These are phyloP conservation scores for Claviceps sp. DNA, from an alignment of 2,329 filamentous ascomycete genomes.

Conservation along the genomic window DNA sequence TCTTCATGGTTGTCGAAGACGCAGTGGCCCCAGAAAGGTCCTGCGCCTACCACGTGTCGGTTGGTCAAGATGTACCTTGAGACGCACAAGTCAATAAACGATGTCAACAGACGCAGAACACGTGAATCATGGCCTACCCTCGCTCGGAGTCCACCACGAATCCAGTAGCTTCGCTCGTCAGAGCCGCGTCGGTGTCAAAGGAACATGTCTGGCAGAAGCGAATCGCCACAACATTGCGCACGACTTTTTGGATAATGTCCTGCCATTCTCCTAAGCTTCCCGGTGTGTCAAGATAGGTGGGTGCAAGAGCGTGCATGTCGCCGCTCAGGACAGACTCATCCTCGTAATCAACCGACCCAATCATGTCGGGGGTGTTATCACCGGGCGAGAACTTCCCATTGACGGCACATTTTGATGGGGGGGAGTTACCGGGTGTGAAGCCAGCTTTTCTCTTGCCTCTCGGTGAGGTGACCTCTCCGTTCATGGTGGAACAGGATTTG, in stretches of 20 bases:
- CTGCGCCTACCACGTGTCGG: conserved; percentile 84
- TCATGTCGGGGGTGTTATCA: conserved; percentile 34
- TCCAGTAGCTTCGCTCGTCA: conserved; percentile 90
- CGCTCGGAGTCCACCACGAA: conserved; percentile 93
- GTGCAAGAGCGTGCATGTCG: conserved; percentile 20
- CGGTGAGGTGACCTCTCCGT: conserved; percentile 25
- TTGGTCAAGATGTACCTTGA: conserved; percentile 68
- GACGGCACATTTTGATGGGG: conserved; percentile 21
- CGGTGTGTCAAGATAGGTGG: conserved; percentile 24
- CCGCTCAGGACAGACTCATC: conserved; percentile 30
- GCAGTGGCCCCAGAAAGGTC: conserved; percentile 95
- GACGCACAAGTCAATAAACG: neutral
- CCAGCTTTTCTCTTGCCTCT: conserved; percentile 41
- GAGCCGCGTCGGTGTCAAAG: conserved; percentile 91
- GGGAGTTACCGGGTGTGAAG: conserved; percentile 24
- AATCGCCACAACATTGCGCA: conserved; percentile 94
- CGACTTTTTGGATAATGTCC: conserved; percentile 83
- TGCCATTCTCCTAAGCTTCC: conserved; percentile 62
- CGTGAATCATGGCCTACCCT: conserved; percentile 41
- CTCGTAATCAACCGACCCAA: conserved; percentile 21
- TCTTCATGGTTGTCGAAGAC: conserved; percentile 98
- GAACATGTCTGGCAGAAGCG: conserved; percentile 96
- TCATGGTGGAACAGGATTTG: conserved; percentile 22
- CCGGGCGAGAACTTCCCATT: conserved; percentile 37
- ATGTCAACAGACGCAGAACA: neutral